Evolutionary conservation across 1,139 yeast genomes (phyloP).

Genomic region (Yamadazyma spencermartinsiae): DNA sequence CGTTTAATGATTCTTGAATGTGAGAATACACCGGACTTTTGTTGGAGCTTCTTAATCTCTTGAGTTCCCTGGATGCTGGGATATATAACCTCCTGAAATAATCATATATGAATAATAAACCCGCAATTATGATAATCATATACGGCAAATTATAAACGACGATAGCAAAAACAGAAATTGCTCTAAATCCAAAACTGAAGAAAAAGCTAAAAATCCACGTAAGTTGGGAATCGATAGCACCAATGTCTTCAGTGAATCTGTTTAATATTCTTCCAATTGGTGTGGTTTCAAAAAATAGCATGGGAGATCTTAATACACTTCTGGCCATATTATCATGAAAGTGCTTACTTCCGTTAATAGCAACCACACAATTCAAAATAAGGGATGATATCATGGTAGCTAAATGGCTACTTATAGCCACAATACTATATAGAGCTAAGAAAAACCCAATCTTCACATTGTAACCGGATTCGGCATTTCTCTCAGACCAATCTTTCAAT

Average conservation of each 20-base stretch:
- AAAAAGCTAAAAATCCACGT: slow-evolving; percentile 33
- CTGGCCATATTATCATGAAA: slow-evolving; percentile 42
- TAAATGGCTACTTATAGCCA: slow-evolving; percentile 29
- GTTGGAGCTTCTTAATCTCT: slow-evolving; percentile 32
- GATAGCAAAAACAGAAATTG: slow-evolving; percentile 27
- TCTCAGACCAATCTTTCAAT: slow-evolving; percentile 42
- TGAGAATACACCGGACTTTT: slow-evolving; percentile 38
- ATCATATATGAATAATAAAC: slow-evolving; percentile 27
- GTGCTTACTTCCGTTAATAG: slow-evolving; percentile 31
- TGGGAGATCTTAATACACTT: slow-evolving; percentile 40
- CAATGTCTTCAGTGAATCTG: slow-evolving; percentile 41
- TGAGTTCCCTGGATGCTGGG: slow-evolving; percentile 40
- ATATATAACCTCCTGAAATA: slow-evolving; percentile 29
- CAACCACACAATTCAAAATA: slow-evolving; percentile 34
- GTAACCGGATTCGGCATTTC: slow-evolving; percentile 25
- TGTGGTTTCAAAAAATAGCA: slow-evolving; percentile 46
- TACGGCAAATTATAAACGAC: slow-evolving; percentile 33
- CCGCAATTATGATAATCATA: slow-evolving; percentile 28
- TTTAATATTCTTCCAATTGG: slow-evolving; percentile 44
- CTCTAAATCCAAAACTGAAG: slow-evolving; percentile 24
- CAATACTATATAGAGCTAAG: slow-evolving; percentile 26
- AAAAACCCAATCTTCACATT: slow-evolving; percentile 26
- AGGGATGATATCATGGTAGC: slow-evolving; percentile 28
- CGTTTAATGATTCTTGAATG: slow-evolving; percentile 38
- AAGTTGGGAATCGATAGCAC: slow-evolving; percentile 32